Conservation (phyloP, 2,329 filamentous ascomycete genomes). For the Exophiala lecanii-corni region DNA sequence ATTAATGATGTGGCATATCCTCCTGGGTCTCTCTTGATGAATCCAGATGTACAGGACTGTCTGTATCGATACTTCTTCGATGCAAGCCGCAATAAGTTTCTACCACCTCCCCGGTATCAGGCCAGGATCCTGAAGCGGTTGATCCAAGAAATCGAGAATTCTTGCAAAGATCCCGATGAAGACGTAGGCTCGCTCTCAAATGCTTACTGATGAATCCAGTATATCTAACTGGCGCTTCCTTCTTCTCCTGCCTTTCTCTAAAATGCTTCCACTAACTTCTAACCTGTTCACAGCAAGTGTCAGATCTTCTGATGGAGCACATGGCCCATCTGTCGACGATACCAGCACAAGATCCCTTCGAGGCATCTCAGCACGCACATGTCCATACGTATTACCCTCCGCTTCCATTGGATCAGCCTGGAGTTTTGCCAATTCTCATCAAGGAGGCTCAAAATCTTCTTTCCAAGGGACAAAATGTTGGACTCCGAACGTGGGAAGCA, state of each 20-base stretch:
- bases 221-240: not conserved
- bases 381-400: conserved; percentile 24
- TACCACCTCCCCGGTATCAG: conserved; percentile 63
- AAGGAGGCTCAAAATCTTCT: conserved; percentile 25
- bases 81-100: conserved; percentile 32
- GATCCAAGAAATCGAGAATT: conserved; percentile 63
- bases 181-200: conserved; percentile 50
- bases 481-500: conserved; percentile 66
- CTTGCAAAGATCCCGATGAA: conserved; percentile 76
- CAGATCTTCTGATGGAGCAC: conserved; percentile 69
- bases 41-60: conserved; percentile 58
- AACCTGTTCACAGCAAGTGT: conserved; percentile 62
- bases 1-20: conserved; percentile 65
- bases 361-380: conserved; percentile 56
- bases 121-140: conserved; percentile 69
- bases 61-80: conserved; percentile 65
- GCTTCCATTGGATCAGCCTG: conserved; percentile 12
- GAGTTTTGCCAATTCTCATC: conserved; percentile 21
- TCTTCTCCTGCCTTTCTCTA: not conserved
- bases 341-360: conserved; percentile 59
- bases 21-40: conserved; percentile 52
- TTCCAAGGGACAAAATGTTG: conserved; percentile 50
- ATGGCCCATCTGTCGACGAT: conserved; percentile 62
- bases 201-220: conserved; percentile 21
- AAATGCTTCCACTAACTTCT: conserved; percentile 11